Base-by-base conservation (phyloP, 208 protist genomes). In the Tritrichomonas foetus region DNA sequence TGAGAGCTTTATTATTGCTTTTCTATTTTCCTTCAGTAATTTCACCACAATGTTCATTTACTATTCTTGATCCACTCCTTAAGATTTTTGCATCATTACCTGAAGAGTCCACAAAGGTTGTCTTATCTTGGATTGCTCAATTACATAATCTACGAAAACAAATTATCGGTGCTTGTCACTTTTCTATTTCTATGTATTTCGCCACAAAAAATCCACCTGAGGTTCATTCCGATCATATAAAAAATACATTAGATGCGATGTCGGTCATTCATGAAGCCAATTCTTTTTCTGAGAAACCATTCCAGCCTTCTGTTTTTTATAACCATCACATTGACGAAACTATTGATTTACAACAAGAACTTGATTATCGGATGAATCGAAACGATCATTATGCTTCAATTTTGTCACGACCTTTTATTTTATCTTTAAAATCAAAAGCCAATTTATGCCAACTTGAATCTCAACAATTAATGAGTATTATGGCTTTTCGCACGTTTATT, bases 301-400 rank as follows among this genome's bases (percentile, higher is more conserved):
- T 89, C 39, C 78, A 41, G 16, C 30, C 78, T 33, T 53, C 41
- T 22, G 20, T 57, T 39, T 89, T 89, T 39, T 89, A 89, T 57
- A 55, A 49, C 39, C 78, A 89, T 57, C 78, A 89, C 39, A 89
- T 89, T 61, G 39, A 89, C 41, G 78, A 89, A 82, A n/a, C 41
- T 47, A 61, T 89, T 39, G 3, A 39, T 53, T 25, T 82, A 25
- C 41, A 53, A 13, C 41, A 82, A 53, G 74, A 82, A 47, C 47
- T 57, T 27, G 39, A 89, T 33, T 57, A 39, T 57, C 14, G 33
- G 14, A n/a, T 57, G 33, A 11, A 25, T 27, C 5, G 13, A n/a
- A 14, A 16, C 3, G 41, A 30, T 30, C 74, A 14, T 61, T 39
- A 39, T 13, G 3, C 78, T 39, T 82, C 74, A 9, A n/a, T 89